Base-by-base conservation (phyloP, 1,284 basidiomycete genomes). In the Tetrapyrgos nigripes region DNA sequence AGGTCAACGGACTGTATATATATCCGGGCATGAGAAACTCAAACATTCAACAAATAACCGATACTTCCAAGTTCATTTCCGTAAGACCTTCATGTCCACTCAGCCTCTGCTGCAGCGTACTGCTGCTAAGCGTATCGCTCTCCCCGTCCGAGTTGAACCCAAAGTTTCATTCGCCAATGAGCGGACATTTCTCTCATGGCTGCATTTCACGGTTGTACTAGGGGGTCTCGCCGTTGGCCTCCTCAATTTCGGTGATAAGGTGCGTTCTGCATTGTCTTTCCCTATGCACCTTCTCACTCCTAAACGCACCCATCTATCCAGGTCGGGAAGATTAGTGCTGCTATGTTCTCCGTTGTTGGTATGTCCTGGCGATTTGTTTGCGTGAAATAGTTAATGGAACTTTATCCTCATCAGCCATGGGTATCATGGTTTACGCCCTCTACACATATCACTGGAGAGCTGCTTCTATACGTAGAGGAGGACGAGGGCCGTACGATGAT, bases 391-490 rank as follows among this genome's bases (percentile, higher is more conserved):
- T 55, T 55, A 53, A 46, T 26, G 29, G 26, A 33, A 56, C 51
- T 46, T 37, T 27, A 29, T 4, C 13, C 50, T 19, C 24, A 46
- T 4, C 68, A 97, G 96, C 97, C 43, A 94, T 98, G 88, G 93
- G 88, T 13, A 95, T 98, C 65, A 98, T 98, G 97, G 74, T 95
- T 29, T 98, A 98, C 74, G 97, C 97, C 1, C 79, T 99, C 19
- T 91, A 92, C 66, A 95, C 95, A 45, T 98, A 96, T 74, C 96
- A 98, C 75, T 96, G 96, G 93, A 89, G 97, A 67, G 97, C 97
- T 14, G 84, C 87, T 28, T 94, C 96, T 23, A 99, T 99, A 71
- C 88, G 96, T 52, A 85, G 88, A 58, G 92, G 96, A 48, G 94
- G 96, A 13, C 87, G 92, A 54, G 97, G 96, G 23, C 96, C 97